These are phyloP conservation scores for Emergomyces pasteurianus DNA, from an alignment of 2,329 filamentous ascomycete genomes.

Conservation along the genomic window DNA sequence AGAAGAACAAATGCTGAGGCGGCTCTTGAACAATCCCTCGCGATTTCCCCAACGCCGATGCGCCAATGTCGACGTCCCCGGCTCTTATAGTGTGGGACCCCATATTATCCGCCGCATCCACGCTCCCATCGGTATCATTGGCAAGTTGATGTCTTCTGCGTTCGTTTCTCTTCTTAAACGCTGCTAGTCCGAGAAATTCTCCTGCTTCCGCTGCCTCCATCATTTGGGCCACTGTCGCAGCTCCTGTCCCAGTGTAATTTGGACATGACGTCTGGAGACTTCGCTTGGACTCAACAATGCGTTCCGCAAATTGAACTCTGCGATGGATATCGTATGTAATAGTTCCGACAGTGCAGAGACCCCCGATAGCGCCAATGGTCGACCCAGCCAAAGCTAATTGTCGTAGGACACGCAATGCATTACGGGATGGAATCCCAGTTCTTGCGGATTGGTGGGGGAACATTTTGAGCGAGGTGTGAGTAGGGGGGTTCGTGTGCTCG, in stretches of 20 bases:
- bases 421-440: constrained; percentile 31
- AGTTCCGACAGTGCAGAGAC: constrained; percentile 29
- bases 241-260: constrained; percentile 28
- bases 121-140: not conserved
- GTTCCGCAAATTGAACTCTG: constrained; percentile 29
- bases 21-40: not conserved
- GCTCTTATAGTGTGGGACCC: not conserved
- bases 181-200: constrained; percentile 29
- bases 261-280: constrained; percentile 29
- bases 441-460: constrained; percentile 19
- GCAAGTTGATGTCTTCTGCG: constrained; percentile 3
- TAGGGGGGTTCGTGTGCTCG: not conserved
- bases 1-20: not conserved
- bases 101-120: constrained; percentile 2
- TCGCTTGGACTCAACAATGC: constrained; percentile 34
- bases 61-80: not conserved
- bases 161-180: constrained; percentile 18
- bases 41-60: too few relatives aligned
- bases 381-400: constrained; percentile 23
- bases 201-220: constrained; percentile 34
- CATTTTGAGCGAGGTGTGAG: not conserved
- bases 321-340: constrained; percentile 33
- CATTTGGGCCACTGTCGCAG: constrained; percentile 27
- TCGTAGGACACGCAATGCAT: constrained; percentile 32
- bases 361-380: constrained; percentile 22